phyloP scores from a whole-genome alignment of 1,139 yeast species.

The Casaregolazyma lundiana region DNA sequence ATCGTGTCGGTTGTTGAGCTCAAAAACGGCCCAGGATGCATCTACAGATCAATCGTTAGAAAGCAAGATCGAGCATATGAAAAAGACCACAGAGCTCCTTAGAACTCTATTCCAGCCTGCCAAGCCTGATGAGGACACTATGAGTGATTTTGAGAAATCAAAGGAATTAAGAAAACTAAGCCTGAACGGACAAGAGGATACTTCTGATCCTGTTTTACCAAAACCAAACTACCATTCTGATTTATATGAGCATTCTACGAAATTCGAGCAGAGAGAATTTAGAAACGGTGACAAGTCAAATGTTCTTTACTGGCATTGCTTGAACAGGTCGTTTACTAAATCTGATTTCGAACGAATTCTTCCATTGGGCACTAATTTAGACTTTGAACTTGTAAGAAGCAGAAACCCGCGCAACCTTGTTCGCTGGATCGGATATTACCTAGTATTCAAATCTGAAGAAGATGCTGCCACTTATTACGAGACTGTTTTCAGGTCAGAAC shows the following conservation, averaged over 20 bases:
- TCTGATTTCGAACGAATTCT: conserved; percentile 32
- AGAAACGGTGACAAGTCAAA: conserved; percentile 19
- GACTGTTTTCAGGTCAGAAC: conserved; percentile 45
- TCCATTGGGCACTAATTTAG: conserved; percentile 23
- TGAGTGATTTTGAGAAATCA: neutral
- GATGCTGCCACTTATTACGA: conserved; percentile 49
- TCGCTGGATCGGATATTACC: conserved; percentile 47
- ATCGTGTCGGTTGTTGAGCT: neutral
- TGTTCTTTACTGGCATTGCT: conserved; percentile 33
- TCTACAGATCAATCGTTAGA: neutral
- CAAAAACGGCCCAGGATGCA: neutral
- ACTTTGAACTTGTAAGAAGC: conserved; percentile 40
- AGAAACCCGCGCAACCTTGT: conserved; percentile 44
- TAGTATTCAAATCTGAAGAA: conserved; percentile 44
- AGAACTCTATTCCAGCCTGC: neutral
- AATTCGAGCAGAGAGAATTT: conserved; percentile 5
- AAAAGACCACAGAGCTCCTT: conserved; percentile 5
- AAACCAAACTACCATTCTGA: conserved; percentile 2
- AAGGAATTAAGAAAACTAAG: neutral
- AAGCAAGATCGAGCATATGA: neutral
- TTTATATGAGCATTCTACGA: conserved; percentile 5
- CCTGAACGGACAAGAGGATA: neutral
- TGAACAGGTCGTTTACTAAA: conserved; percentile 28
- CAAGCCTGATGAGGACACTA: neutral
- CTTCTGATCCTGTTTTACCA: neutral